Base-by-base conservation (phyloP, 1,284 basidiomycete genomes). In the Boletellus sp. region DNA sequence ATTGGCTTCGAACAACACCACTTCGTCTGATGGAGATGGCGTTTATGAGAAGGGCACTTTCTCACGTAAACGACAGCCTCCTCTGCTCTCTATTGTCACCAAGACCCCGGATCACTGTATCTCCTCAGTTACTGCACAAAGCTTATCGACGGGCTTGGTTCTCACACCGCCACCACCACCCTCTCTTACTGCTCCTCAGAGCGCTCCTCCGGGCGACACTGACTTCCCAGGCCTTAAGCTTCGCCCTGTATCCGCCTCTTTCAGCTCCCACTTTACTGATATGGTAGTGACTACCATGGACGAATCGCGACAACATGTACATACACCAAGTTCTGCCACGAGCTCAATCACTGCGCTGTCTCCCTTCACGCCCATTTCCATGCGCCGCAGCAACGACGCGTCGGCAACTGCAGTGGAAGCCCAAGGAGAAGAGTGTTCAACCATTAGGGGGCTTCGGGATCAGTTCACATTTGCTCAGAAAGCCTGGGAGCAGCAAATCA, bases 161-260 rank as follows among this genome's bases (percentile, higher is more conserved):
- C 61, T 56, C 6, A 28, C 55, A 16, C 37, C 54, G 21, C 39
- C 55, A 15, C 44, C 49, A 15, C 38, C 45, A 5, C 39, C 35
- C 30, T 50, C 54, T 10, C 48, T 54, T 21, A 43, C 44, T 37
- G 46, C 62, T 39, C 76, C 82, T 1, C 76, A 75, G 59, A 87
- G 84, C 60, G 86, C 86, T 18, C 87, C 87, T 6, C 74, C 86
- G 15, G 72, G 77, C 43, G 73, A 81, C 10, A 71, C 77, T 0
- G 79, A 82, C 50, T 91, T 89, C 59, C 76, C 82, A 8, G 71
- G 78, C 5, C 75, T 92, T 37, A 84, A 80, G 61, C 70, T 92
- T 44, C 79, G 90, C 18, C 89, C 89, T 1, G 74, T 91, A 19
- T 91, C 89, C 13, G 82, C 85, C 10, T 74, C 85, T 30, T 91